Percentiles rank a stretch among this genome's conserved stretches.
These are phyloP conservation scores for Scleromitrula shiraiana DNA, from an alignment of 2,329 filamentous ascomycete species.

Conservation along the genomic window DNA sequence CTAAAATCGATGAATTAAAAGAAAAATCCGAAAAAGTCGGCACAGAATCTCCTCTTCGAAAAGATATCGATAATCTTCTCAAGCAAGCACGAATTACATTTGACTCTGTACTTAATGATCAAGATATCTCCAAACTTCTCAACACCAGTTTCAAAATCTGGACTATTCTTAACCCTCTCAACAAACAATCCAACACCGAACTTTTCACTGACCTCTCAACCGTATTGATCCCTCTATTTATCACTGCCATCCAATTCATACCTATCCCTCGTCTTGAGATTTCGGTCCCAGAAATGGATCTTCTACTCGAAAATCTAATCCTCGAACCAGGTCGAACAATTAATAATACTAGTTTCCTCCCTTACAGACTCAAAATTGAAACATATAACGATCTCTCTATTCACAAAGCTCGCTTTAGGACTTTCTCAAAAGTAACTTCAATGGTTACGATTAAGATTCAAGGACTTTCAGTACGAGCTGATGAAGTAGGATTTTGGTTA, in stretches of 20 bases:
- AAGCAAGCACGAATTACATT: conserved; percentile 61
- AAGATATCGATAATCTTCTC: conserved; percentile 67
- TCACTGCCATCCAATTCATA: conserved; percentile 74
- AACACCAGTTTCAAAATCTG: conserved; percentile 60
- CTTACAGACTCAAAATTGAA: conserved; percentile 71
- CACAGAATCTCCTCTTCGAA: conserved; percentile 57
- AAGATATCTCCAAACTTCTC: conserved; percentile 62
- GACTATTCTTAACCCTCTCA: conserved; percentile 58
- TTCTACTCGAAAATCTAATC: conserved; percentile 84
- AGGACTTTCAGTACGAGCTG: conserved; percentile 74
- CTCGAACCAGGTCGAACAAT: conserved; percentile 80
- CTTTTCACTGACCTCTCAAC: conserved; percentile 69
- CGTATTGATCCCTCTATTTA: conserved; percentile 69
- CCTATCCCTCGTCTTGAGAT: conserved; percentile 89
- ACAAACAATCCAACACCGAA: conserved; percentile 58
- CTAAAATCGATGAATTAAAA: conserved; percentile 43
- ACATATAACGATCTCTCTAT: conserved; percentile 84
- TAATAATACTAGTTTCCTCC: conserved; percentile 82
- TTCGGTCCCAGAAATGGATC: conserved; percentile 72
- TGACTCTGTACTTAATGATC: conserved; percentile 60
- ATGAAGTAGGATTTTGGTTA: conserved; percentile 86
- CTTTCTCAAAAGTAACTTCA: conserved; percentile 55
- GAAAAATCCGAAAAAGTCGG: conserved; percentile 54
- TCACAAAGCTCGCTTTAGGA: conserved; percentile 65
- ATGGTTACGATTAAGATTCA: conserved; percentile 71